A percentile compares a stretch with the other conserved stretches of the same genome.
phyloP scores from a whole-genome alignment of 306 rosid genomes.

The Dalbergia cochinchinensis region DNA sequence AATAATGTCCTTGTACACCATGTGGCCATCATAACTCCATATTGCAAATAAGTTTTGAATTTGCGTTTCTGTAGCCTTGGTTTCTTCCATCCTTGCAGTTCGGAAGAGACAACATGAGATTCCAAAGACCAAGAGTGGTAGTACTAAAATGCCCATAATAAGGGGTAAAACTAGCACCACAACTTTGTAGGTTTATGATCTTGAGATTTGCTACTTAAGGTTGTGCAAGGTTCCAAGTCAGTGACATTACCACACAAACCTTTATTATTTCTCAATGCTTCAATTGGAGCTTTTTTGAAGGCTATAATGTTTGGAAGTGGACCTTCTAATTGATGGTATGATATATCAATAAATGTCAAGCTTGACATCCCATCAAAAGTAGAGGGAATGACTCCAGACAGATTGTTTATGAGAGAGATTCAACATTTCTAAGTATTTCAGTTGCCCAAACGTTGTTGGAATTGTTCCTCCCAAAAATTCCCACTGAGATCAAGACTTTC shows the following conservation, averaged over 20 bases:
- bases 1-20: no score
- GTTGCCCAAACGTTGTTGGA: slow-evolving; percentile 41
- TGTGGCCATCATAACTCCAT: no score
- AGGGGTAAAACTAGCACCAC: not conserved
- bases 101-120: not conserved
- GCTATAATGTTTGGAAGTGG: no score
- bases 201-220: not conserved
- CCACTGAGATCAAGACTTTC: no score
- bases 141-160: not conserved
- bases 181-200: not conserved
- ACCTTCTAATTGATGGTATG: no score
- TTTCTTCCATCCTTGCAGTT: not conserved
- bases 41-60: not conserved
- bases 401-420: slow-evolving; percentile 52
- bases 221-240: not conserved
- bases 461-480: not conserved
- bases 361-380: no score
- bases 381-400: slow-evolving; percentile 40
- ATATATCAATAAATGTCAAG: no score
- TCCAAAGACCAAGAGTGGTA: not conserved
- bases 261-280: no score
- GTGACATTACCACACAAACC: no score
- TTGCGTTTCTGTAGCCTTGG: not conserved
- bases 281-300: no score
- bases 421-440: slow-evolving; percentile 33